Evolutionary conservation across 2,329 filamentous ascomycete genomes (phyloP).

Genomic region (Pseudogymnoascus sp.): DNA sequence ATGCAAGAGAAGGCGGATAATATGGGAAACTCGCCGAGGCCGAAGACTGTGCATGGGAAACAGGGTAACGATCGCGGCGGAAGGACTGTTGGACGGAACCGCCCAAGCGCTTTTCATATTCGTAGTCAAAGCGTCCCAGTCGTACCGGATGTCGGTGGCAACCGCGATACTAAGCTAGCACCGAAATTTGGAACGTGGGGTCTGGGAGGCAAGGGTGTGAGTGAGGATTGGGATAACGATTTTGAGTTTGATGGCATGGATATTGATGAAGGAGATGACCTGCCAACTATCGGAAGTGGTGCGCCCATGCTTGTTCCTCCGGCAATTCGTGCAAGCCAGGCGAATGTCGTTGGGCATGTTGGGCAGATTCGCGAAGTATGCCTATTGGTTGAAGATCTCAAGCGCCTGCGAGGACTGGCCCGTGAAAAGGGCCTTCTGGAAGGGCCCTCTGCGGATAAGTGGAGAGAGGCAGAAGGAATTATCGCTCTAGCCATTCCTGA

Average conservation of each 20-base stretch:
- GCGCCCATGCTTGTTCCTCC: slow-evolving; percentile 63
- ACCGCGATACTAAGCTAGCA: slow-evolving; percentile 46
- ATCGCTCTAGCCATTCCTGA: slow-evolving; percentile 73
- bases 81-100: slow-evolving; percentile 56
- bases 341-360: slow-evolving; percentile 73
- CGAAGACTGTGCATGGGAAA: slow-evolving; percentile 69
- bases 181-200: slow-evolving; percentile 78
- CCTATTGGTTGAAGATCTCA: slow-evolving; percentile 72
- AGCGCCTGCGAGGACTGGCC: slow-evolving; percentile 64
- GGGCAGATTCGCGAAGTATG: slow-evolving; percentile 77
- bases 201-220: slow-evolving; percentile 66
- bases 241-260: slow-evolving; percentile 56
- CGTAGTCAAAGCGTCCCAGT: slow-evolving; percentile 76
- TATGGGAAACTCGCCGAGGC: slow-evolving; percentile 52
- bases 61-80: slow-evolving; percentile 66
- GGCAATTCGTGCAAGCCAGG: slow-evolving; percentile 72
- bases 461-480: slow-evolving; percentile 79
- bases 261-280: slow-evolving; percentile 33
- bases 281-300: slow-evolving; percentile 30
- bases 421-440: slow-evolving; percentile 56
- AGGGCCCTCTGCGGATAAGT: slow-evolving; percentile 52
- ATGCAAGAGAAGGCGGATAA: slow-evolving; percentile 52
- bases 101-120: slow-evolving; percentile 57
- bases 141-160: slow-evolving; percentile 49
- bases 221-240: slow-evolving; percentile 85